Percentiles rank a stretch among this genome's conserved stretches.
Evolutionary conservation across 148 eudicot species (phyloP).

Genomic region (Amaranthus palmeri): DNA sequence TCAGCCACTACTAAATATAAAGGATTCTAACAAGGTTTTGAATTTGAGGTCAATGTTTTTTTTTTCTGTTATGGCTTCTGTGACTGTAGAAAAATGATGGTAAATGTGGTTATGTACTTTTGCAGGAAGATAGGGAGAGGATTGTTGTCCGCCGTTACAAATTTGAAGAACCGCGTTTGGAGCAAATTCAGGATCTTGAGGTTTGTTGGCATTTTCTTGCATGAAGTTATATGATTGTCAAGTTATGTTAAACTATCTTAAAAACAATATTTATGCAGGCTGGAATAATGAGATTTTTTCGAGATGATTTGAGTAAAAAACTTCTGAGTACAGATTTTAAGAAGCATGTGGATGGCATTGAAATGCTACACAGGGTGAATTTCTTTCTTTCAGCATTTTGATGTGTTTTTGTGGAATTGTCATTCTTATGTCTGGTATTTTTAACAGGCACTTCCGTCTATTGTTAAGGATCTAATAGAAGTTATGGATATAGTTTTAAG

Average conservation of each 20-base stretch:
- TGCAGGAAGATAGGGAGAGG: slow-evolving; percentile 95
- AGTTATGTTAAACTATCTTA: neutral
- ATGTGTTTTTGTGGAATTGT: slow-evolving; percentile 10
- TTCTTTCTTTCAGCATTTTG: neutral
- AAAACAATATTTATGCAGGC: slow-evolving; percentile 36
- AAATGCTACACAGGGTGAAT: slow-evolving; percentile 87
- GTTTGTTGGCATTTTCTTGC: slow-evolving; percentile 28
- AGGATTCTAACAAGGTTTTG: slow-evolving; percentile 89
- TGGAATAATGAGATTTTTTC: slow-evolving; percentile 71
- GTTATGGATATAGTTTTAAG: slow-evolving; percentile 81
- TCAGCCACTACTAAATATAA: slow-evolving; percentile 73
- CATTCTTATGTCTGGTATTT: slow-evolving; percentile 15
- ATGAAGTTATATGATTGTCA: neutral
- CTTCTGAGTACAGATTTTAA: slow-evolving; percentile 91
- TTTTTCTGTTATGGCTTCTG: neutral
- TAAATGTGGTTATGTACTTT: slow-evolving; percentile 15
- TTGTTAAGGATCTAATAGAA: slow-evolving; percentile 72
- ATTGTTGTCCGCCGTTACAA: slow-evolving; percentile 83
- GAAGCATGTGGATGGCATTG: slow-evolving; percentile 95
- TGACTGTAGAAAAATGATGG: neutral
- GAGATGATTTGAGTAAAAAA: slow-evolving; percentile 84
- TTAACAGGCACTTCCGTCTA: slow-evolving; percentile 72
- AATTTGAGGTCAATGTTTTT: neutral
- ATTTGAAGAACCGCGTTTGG: slow-evolving; percentile 90
- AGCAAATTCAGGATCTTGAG: slow-evolving; percentile 99